Conservation (phyloP, 208 protist species). For the Zelonia costaricensis region DNA sequence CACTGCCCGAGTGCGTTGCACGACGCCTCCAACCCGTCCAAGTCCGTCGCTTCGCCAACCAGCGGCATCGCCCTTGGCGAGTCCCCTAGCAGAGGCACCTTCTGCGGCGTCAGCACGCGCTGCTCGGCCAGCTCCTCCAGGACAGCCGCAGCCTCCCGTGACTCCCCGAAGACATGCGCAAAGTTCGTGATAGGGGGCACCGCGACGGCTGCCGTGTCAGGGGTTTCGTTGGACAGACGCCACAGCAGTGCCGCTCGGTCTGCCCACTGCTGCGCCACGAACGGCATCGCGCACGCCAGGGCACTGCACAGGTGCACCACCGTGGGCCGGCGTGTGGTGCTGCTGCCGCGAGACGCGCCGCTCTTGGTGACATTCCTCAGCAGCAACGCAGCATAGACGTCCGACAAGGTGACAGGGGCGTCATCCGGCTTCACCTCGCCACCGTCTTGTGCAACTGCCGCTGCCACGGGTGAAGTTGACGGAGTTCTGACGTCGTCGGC, state of each 20-base stretch:
- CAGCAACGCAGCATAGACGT: slow-evolving; percentile 11
- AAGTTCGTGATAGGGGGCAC: slow-evolving; percentile 8
- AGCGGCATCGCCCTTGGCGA: background rate
- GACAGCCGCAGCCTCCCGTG: background rate
- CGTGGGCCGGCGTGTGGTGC: background rate
- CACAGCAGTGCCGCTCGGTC: slow-evolving; percentile 3
- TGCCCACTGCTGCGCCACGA: slow-evolving; percentile 27
- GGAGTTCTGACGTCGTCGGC: background rate
- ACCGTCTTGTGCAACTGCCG: background rate
- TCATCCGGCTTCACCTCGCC: too few species aligned
- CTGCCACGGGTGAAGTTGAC: background rate
- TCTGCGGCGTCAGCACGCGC: background rate
- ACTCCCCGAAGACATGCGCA: slow-evolving; percentile 15
- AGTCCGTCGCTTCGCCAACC: background rate
- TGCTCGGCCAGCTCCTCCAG: slow-evolving; percentile 17
- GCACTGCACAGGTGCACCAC: slow-evolving; percentile 26
- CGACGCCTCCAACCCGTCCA: background rate
- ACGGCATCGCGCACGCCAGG: slow-evolving; percentile 11
- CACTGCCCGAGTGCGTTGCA: slow-evolving; percentile 1
- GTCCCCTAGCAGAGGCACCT: too few species aligned
- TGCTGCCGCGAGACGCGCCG: background rate
- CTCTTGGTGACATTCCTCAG: background rate
- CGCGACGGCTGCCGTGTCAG: background rate
- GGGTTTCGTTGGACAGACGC: background rate
- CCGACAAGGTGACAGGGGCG: slow-evolving; percentile 18